These are phyloP conservation scores for Cyclaneusma minus DNA, from an alignment of 2,329 filamentous ascomycete genomes.

Conservation along the genomic window DNA sequence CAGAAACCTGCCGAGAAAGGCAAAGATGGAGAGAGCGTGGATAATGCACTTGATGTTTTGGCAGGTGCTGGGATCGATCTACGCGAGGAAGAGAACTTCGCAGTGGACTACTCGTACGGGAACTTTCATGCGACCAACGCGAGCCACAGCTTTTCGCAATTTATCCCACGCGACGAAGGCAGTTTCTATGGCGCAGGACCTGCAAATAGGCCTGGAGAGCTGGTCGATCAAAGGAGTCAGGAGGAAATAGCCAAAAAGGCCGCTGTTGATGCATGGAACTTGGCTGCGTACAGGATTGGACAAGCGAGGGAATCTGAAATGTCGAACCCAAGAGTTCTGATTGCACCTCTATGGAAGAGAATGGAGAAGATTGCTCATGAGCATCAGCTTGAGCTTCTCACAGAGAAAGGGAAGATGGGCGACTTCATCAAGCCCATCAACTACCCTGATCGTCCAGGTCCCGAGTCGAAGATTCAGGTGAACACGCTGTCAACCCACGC, in stretches of 20 bases:
- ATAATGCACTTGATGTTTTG: constrained; percentile 72
- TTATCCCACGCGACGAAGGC: constrained; percentile 36
- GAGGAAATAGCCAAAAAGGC: constrained; percentile 51
- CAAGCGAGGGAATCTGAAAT: constrained; percentile 42
- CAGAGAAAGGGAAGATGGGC: constrained; percentile 40
- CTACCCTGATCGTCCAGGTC: constrained; percentile 9
- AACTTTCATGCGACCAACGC: constrained; percentile 24
- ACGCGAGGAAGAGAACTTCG: constrained; percentile 69
- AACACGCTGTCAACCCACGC: too few relatives aligned
- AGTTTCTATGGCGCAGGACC: constrained; percentile 49
- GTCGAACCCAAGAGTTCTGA: constrained; percentile 32
- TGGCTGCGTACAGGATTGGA: constrained; percentile 39
- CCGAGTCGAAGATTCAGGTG: constrained; percentile 31
- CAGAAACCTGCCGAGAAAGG: constrained; percentile 46
- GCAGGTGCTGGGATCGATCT: constrained; percentile 77
- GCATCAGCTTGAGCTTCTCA: constrained; percentile 37
- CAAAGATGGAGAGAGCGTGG: constrained; percentile 38
- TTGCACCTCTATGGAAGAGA: constrained; percentile 19
- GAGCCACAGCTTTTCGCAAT: constrained; percentile 34
- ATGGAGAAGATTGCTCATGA: constrained; percentile 42
- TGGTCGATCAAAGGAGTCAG: constrained; percentile 30
- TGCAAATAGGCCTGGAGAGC: constrained; percentile 45
- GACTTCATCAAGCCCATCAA: constrained; percentile 15
- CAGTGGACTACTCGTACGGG: constrained; percentile 42
- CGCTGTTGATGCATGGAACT: constrained; percentile 49